A percentile compares a stretch with the other conserved stretches of the same genome.
Conservation (phyloP, 2,329 filamentous ascomycete genomes). For the Aspergillus novoparasiticus region DNA sequence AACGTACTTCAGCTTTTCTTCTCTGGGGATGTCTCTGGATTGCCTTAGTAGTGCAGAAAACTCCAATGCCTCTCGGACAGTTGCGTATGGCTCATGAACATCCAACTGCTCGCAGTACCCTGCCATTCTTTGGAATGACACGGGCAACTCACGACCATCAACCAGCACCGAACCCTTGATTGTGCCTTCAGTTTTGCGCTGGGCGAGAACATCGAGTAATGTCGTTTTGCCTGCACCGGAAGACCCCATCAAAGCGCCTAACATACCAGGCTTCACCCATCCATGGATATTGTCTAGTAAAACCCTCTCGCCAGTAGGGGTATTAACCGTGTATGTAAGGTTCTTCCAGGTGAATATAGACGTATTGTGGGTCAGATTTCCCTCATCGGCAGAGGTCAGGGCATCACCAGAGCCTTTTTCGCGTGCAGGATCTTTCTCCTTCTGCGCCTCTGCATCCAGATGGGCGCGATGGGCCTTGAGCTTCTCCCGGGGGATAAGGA, state of each 20-base stretch:
- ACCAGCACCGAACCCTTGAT: conserved; percentile 67
- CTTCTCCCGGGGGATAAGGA: conserved; percentile 66
- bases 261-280: conserved; percentile 74
- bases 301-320: conserved; percentile 55
- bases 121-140: conserved; percentile 66
- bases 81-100: conserved; percentile 67
- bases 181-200: conserved; percentile 67
- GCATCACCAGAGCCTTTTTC: not conserved
- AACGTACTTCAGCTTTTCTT: conserved; percentile 67
- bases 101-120: conserved; percentile 72
- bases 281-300: conserved; percentile 70
- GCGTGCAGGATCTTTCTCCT: conserved; percentile 11
- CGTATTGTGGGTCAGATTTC: conserved; percentile 60
- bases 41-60: conserved; percentile 68
- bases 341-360: conserved; percentile 76
- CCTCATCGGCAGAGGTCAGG: conserved; percentile 13
- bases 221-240: conserved; percentile 77
- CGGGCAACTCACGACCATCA: conserved; percentile 61
- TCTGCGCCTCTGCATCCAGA: conserved; percentile 55
- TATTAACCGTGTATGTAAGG: conserved; percentile 69
- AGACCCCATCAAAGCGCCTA: conserved; percentile 77
- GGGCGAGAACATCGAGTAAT: conserved; percentile 72
- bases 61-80: conserved; percentile 65
- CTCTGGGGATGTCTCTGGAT: conserved; percentile 50
- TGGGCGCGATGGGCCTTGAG: conserved; percentile 41